A percentile compares a stretch with the other conserved stretches of the same genome.
Conservation (phyloP, 164 flowering plant species). For the Warburgia ugandensis region DNA sequence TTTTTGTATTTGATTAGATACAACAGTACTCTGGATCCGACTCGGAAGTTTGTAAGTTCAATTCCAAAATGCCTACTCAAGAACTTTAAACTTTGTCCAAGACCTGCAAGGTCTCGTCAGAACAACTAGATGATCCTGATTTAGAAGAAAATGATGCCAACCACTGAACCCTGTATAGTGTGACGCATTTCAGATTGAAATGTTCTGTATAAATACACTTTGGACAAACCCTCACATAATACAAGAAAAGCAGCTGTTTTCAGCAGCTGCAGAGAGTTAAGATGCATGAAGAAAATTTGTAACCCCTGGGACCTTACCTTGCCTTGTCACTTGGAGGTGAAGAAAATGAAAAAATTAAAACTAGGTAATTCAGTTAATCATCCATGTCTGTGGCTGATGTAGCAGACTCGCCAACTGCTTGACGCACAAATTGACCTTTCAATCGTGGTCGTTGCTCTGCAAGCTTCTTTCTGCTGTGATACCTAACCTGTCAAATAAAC, state of each 20-base stretch:
- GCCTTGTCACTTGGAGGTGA: not conserved
- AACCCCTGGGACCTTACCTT: constrained; percentile 6
- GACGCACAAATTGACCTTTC: constrained; percentile 53
- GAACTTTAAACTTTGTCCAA: not conserved
- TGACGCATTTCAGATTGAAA: constrained; percentile 1
- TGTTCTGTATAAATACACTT: constrained; percentile 4
- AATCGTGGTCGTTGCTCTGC: constrained; percentile 47
- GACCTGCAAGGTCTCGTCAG: constrained; percentile 3
- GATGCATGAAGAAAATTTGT: not conserved
- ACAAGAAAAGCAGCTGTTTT: constrained; percentile 7
- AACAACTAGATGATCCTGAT: not conserved
- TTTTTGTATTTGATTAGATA: too few relatives aligned
- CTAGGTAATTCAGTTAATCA: not conserved
- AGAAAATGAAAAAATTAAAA: not conserved
- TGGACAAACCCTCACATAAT: not conserved
- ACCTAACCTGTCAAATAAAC: constrained; percentile 39
- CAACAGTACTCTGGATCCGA: too few relatives aligned
- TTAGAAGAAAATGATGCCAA: not conserved
- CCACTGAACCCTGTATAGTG: constrained; percentile 1
- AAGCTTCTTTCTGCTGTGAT: too few relatives aligned
- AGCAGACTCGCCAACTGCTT: constrained; percentile 18
- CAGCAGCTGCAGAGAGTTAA: constrained; percentile 5
- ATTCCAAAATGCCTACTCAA: not conserved
- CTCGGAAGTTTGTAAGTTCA: too few relatives aligned
- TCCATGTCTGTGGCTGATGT: constrained; percentile 9